Evolutionary conservation across 805 yeast genomes (phyloP), one percentile per base, ranked within the genome.

Genomic region (Sugiyamaella mastotermitis): DNA sequence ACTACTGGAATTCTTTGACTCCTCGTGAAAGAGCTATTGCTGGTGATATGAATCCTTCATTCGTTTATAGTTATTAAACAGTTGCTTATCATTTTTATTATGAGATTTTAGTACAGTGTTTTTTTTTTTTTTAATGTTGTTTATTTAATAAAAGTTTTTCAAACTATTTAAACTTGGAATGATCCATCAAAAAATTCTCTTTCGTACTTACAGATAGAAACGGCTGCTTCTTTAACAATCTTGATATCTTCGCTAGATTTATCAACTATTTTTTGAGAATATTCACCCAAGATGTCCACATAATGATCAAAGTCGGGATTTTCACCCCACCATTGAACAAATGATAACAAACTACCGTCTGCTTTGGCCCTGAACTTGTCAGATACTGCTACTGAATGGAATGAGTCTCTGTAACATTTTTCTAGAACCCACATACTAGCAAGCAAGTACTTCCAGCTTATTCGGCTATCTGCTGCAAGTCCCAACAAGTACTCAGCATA

Each of bases 1-100:
- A 36, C 2, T 40, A 45, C 31, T 60, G 50, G 51, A 49, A 50
- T 7, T 10, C 30, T 16, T 33, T 48, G 34, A 34, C 47, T 13
- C 50, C 41, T 6, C 41, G 43, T 1, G 50, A 52, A 31, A 40
- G 51, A 36, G 45, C 35, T 11, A 38, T 32, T 9, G 51, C 54
- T 1, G 65, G 64, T 5, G 66, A 61, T 29, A 42, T 56, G 31
- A 49, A 51, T 25, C 66, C 66, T 3, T 18, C 37, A 5, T 57
- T 54, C 45, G 31, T 45, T 4, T 61, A 59, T 46, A 47, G 48
- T 38, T 60, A 57, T 33, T 60, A 41, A 43, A n/a, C n/a, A n/a
- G n/a, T n/a, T n/a, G n/a, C n/a, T n/a, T n/a, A n/a, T n/a, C n/a
- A n/a, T n/a, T n/a, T n/a, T n/a, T n/a, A n/a, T n/a, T n/a, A n/a